phyloP scores from a whole-genome alignment of 228 moss, liverwort and hornwort species.

The Sphagnum magellanicum region DNA sequence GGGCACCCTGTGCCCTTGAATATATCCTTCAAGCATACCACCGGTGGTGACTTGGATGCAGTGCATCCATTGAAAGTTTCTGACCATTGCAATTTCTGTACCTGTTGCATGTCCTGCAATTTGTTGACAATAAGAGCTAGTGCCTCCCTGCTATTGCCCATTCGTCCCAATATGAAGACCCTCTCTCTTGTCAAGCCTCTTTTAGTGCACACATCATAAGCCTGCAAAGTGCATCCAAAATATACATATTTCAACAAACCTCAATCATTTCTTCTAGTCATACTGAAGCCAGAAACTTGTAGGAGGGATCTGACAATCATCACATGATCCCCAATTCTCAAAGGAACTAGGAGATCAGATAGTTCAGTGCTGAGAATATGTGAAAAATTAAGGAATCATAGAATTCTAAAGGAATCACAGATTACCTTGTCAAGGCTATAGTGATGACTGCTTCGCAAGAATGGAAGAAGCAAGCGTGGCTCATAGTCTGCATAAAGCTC shows the following conservation, averaged over 20 bases:
- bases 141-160: constrained; percentile 94
- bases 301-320: no score
- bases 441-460: constrained; percentile 90
- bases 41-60: no score
- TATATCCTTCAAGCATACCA: no score
- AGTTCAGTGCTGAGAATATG: no score
- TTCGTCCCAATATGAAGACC: constrained; percentile 88
- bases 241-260: no score
- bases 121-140: constrained; percentile 85
- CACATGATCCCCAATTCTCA: no score
- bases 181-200: constrained; percentile 81
- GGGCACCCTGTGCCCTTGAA: no score
- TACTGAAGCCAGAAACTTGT: no score
- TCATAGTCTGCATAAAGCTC: constrained; percentile 97
- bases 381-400: no score
- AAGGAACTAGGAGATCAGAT: no score
- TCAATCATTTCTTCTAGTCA: no score
- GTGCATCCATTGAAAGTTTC: background rate
- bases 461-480: constrained; percentile 88
- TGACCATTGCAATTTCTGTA: constrained; percentile 7
- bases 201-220: constrained; percentile 83
- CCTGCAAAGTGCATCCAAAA: constrained; percentile 34
- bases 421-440: constrained; percentile 76
- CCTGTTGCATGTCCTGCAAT: constrained; percentile 89
- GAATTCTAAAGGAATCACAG: no score